Base-by-base conservation (phyloP, 495 filamentous ascomycete genomes). In the Lentithecium fluviatile region DNA sequence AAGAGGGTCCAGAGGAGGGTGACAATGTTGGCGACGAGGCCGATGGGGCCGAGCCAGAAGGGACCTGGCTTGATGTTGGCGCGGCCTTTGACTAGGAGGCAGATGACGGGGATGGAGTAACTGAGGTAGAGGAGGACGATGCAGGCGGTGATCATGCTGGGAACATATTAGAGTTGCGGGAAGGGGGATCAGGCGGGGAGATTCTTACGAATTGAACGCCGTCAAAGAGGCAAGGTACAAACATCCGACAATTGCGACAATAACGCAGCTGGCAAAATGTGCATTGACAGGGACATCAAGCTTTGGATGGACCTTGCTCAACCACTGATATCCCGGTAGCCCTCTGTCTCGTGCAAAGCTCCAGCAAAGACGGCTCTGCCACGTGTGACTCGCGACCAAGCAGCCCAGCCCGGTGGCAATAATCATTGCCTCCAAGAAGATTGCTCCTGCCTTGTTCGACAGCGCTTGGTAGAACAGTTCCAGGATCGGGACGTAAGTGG, bases 321-420 rank as follows among this genome's bases (percentile, higher is more conserved):
- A 70, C 53, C 73, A 79, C 37, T 76, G 65, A 43, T 73, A 71
- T 10, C 75, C 74, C 5, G 83, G 83, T 2, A 86, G 61, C 10
- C 82, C 83, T 20, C 76, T 66, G 62, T 86, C 84, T 17, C 84
- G 77, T 10, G 84, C 77, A 62, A 85, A 85, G 25, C 78, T 78
- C 83, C 84, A 86, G 49, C 77, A 80, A 12, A 86, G 73, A 0
- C 85, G 77, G 25, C 75, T 77, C 61, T 85, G 81, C 78, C 79
- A 82, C 1, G 80, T 81, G 52, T 86, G 83, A 45, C 72, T 75
- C 2, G 82, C 80, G 42, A 85, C 74, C 38, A 78, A 75, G 55
- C 82, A 85, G 19, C 79, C 80, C 10, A 83, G 66, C 3, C 80
- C 80, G 0, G 83, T 84, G 11, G 78, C 76, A 29, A 84, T 74